Conservation (phyloP, 768 basidiomycete genomes). For the Pluteus cervinus region DNA sequence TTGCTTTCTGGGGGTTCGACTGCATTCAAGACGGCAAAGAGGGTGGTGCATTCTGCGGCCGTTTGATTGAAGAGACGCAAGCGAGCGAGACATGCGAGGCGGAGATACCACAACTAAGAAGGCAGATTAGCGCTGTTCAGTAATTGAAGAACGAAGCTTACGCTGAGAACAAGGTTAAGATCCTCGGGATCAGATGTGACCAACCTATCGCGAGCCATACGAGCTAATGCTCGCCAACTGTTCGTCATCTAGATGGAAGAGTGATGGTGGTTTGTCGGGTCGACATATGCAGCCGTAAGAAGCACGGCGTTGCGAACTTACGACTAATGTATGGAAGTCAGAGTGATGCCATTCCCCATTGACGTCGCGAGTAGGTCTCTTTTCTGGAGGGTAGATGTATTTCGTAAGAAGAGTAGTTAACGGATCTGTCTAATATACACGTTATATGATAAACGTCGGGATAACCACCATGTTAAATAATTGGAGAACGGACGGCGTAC, state of each 20-base stretch:
- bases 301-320: no score
- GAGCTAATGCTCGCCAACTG: constrained; percentile 81
- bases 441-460: constrained; percentile 40
- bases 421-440: constrained; percentile 70
- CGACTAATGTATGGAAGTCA: constrained; percentile 77
- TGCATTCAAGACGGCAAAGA: constrained; percentile 63
- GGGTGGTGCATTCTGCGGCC: constrained; percentile 77
- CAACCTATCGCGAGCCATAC: constrained; percentile 76
- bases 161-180: constrained; percentile 55
- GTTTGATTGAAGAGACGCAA: constrained; percentile 83
- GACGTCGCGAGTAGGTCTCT: constrained; percentile 66
- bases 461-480: constrained; percentile 59
- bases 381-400: constrained; percentile 75
- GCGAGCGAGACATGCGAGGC: constrained; percentile 71
- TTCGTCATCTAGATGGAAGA: constrained; percentile 65
- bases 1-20: constrained; percentile 49
- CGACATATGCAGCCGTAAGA: no score
- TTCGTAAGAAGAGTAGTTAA: constrained; percentile 76
- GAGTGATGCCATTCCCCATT: constrained; percentile 66
- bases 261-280: no score
- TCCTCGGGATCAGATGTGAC: constrained; percentile 68
- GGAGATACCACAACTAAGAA: constrained; percentile 75
- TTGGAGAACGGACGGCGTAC: constrained; percentile 55
- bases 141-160: constrained; percentile 28
- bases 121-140: not conserved